phyloP scores from a whole-genome alignment of 1,284 basidiomycete species.

The Ganoderma multipileum region DNA sequence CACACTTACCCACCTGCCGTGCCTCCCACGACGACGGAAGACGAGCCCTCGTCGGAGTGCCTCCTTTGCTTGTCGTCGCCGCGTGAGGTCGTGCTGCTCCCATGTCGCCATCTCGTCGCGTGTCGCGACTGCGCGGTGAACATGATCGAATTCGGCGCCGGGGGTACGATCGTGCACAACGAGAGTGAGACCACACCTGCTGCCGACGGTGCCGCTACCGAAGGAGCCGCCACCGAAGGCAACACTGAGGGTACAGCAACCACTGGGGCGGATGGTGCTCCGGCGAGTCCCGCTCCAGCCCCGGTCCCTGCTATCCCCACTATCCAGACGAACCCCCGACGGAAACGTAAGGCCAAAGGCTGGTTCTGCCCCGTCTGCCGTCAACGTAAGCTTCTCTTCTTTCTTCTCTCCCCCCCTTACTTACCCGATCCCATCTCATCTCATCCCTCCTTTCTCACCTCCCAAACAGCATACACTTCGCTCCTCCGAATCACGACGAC shows the following conservation, averaged over 20 bases:
- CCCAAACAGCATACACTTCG: constrained; percentile 78
- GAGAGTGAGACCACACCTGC: constrained; percentile 46
- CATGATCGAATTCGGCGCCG: constrained; percentile 95
- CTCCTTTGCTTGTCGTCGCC: constrained; percentile 87
- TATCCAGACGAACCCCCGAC: constrained; percentile 51
- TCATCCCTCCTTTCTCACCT: background rate
- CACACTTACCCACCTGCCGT: constrained; percentile 52
- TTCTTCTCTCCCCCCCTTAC: background rate
- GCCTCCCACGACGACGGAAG: constrained; percentile 53
- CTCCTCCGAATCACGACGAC: constrained; percentile 83
- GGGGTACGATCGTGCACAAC: constrained; percentile 76
- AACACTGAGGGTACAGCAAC: constrained; percentile 24
- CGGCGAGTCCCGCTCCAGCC: constrained; percentile 23
- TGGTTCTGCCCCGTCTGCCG: constrained; percentile 95
- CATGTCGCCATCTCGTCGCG: constrained; percentile 90
- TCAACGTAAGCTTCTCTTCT: constrained; percentile 66
- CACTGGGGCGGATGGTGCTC: constrained; percentile 28
- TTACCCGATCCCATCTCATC: constrained; percentile 3
- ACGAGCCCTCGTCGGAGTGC: constrained; percentile 85
- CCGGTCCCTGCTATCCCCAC: constrained; percentile 32
- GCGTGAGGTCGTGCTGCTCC: constrained; percentile 88
- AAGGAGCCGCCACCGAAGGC: constrained; percentile 22
- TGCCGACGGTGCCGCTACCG: constrained; percentile 21
- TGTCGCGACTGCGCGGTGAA: constrained; percentile 92
- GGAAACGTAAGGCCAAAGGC: constrained; percentile 91